phyloP scores from a whole-genome alignment of 2,329 filamentous ascomycete genomes.

The Aspergillus fructus region DNA sequence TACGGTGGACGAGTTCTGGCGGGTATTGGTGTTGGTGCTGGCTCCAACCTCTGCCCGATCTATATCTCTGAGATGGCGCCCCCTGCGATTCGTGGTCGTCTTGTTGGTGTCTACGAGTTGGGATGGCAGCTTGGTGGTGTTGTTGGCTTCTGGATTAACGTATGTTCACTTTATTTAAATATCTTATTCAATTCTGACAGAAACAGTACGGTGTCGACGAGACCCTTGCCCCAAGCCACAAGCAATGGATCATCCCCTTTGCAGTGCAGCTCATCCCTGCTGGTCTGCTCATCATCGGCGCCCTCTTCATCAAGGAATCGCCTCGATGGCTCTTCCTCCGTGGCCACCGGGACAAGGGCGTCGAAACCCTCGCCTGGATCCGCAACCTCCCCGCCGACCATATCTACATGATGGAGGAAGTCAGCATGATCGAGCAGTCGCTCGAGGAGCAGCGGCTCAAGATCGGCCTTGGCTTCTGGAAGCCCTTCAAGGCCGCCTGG shows the following conservation, averaged over 20 bases:
- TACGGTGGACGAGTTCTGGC: constrained; percentile 59
- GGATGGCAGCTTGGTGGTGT: constrained; percentile 55
- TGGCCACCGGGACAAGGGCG: constrained; percentile 66
- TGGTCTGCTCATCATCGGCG: constrained; percentile 50
- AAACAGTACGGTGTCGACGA: constrained; percentile 53
- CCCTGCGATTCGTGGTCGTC: constrained; percentile 57
- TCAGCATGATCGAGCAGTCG: constrained; percentile 68
- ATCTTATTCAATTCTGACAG: constrained; percentile 16
- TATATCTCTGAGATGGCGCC: constrained; percentile 61
- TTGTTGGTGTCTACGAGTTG: constrained; percentile 60
- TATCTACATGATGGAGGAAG: constrained; percentile 71
- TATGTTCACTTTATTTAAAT: constrained; percentile 12
- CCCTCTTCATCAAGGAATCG: constrained; percentile 63
- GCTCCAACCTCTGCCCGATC: constrained; percentile 59
- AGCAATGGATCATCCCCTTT: constrained; percentile 45
- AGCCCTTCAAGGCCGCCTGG: constrained; percentile 61
- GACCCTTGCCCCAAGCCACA: constrained; percentile 32
- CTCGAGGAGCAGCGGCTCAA: constrained; percentile 63
- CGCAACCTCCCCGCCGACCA: constrained; percentile 42
- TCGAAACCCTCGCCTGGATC: constrained; percentile 52
- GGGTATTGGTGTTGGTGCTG: constrained; percentile 57
- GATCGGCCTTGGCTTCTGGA: constrained; percentile 72
- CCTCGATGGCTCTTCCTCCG: constrained; percentile 70
- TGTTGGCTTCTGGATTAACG: constrained; percentile 53
- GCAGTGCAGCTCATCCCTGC: constrained; percentile 43